Conservation (phyloP, 2,329 filamentous ascomycete species). For the Ceratocystiopsis brevicomis region DNA sequence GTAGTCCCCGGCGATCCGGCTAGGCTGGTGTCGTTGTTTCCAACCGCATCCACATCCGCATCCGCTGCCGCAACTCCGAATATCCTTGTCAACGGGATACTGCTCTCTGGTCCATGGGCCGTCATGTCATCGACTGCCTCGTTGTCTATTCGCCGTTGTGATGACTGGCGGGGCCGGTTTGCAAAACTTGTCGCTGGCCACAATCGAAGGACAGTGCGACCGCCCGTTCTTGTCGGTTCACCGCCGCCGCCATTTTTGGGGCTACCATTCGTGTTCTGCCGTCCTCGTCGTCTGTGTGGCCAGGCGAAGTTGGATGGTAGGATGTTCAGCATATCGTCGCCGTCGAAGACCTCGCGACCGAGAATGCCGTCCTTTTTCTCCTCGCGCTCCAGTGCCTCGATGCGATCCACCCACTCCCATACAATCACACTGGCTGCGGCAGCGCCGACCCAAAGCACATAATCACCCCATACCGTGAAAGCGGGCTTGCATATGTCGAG, state of each 20-base stretch:
- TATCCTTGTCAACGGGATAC: too few species aligned
- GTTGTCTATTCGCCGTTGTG: too few species aligned
- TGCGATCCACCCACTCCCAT: slow-evolving; percentile 95
- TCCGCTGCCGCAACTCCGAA: too few species aligned
- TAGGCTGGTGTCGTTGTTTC: not conserved
- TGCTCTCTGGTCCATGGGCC: too few species aligned
- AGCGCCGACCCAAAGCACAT: slow-evolving; percentile 89
- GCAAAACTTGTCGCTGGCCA: too few species aligned
- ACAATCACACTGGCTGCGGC: slow-evolving; percentile 91
- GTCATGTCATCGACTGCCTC: too few species aligned
- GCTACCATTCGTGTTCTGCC: too few species aligned
- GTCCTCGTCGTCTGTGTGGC: slow-evolving; percentile 15
- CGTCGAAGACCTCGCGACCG: slow-evolving; percentile 79
- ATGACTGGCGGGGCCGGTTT: too few species aligned
- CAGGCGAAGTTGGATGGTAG: slow-evolving; percentile 32
- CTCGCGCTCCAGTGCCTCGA: slow-evolving; percentile 78
- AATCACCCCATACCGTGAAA: slow-evolving; percentile 84
- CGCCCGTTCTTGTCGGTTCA: slow-evolving; percentile 9
- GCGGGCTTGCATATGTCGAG: slow-evolving; percentile 72
- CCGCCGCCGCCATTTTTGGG: slow-evolving; percentile 7
- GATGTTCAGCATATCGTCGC: slow-evolving; percentile 72
- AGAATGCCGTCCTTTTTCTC: slow-evolving; percentile 88
- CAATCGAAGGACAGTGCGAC: too few species aligned
- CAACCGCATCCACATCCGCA: too few species aligned
- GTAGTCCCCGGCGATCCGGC: not conserved